Conservation (phyloP, 805 yeast genomes). For the Wickerhamiella azyma region DNA sequence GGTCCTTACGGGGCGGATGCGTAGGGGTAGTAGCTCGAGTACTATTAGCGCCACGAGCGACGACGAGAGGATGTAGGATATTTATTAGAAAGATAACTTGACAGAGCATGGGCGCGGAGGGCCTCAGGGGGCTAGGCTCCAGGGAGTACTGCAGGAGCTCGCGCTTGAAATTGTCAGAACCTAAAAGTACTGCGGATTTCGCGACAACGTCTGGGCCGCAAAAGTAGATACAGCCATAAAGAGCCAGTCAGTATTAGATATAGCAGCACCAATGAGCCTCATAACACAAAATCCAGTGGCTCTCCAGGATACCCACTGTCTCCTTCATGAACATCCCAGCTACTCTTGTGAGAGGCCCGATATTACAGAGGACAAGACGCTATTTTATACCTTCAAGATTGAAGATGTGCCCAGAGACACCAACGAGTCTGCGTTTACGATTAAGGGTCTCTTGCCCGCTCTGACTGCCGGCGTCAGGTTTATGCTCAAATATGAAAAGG, state of each 20-base stretch:
- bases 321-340: neutral
- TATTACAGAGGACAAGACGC: conserved; percentile 11
- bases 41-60: conserved; percentile 26
- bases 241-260: too few relatives aligned
- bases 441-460: conserved; percentile 29
- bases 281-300: too few relatives aligned
- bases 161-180: too few relatives aligned
- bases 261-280: too few relatives aligned
- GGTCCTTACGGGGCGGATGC: conserved; percentile 31
- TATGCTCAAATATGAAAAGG: conserved; percentile 28
- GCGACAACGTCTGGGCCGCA: too few relatives aligned
- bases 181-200: too few relatives aligned
- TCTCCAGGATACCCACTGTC: conserved; percentile 2
- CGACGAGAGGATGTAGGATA: conserved; percentile 13
- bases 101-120: too few relatives aligned
- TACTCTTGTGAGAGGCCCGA: conserved; percentile 3
- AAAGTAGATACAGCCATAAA: too few relatives aligned
- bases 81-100: too few relatives aligned
- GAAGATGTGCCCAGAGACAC: conserved; percentile 6
- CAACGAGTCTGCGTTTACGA: conserved; percentile 11
- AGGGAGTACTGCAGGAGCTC: too few relatives aligned
- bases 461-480: conserved; percentile 32
- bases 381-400: conserved; percentile 9
- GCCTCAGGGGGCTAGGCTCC: too few relatives aligned
- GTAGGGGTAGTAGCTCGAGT: conserved; percentile 26